These are phyloP conservation scores for Chlorella sp. DNA, from an alignment of 139 green algal species.

Conservation along the genomic window DNA sequence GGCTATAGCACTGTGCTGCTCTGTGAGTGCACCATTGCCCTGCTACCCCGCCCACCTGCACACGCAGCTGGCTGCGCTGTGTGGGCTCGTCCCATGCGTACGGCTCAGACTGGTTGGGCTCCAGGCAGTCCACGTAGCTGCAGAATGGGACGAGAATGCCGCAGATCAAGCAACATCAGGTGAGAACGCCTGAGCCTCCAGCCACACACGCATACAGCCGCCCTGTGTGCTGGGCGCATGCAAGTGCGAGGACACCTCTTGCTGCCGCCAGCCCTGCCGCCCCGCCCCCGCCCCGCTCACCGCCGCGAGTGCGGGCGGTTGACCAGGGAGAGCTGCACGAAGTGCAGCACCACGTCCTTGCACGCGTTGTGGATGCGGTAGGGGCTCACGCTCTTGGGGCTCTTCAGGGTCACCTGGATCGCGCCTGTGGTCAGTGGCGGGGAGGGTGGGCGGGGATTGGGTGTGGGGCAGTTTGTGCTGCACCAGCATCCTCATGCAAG, in stretches of 20 bases:
- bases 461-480: too few species aligned
- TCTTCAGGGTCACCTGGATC: conserved; percentile 72
- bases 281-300: background rate
- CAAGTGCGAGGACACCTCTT: too few species aligned
- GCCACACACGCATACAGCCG: too few species aligned
- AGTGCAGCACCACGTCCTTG: conserved; percentile 72
- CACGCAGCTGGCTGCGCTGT: conserved; percentile 51
- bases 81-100: conserved; percentile 92
- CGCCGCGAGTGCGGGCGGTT: background rate
- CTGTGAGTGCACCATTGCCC: too few species aligned
- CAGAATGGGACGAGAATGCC: background rate
- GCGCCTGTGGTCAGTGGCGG: conserved; percentile 53
- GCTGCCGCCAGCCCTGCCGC: too few species aligned
- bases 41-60: conserved; percentile 45
- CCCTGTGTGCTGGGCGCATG: too few species aligned
- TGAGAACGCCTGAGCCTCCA: too few species aligned
- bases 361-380: conserved; percentile 86
- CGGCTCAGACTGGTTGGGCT: conserved; percentile 58
- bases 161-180: background rate
- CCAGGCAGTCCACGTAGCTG: conserved; percentile 48
- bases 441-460: background rate
- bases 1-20: conserved; percentile 49
- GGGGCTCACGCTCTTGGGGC: conserved; percentile 58
- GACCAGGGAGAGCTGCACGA: conserved; percentile 61
- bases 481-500: too few species aligned